These are phyloP conservation scores for Syncephalastrum contaminatum DNA, from an alignment of 371 early-diverging fungal species.

Conservation along the genomic window DNA sequence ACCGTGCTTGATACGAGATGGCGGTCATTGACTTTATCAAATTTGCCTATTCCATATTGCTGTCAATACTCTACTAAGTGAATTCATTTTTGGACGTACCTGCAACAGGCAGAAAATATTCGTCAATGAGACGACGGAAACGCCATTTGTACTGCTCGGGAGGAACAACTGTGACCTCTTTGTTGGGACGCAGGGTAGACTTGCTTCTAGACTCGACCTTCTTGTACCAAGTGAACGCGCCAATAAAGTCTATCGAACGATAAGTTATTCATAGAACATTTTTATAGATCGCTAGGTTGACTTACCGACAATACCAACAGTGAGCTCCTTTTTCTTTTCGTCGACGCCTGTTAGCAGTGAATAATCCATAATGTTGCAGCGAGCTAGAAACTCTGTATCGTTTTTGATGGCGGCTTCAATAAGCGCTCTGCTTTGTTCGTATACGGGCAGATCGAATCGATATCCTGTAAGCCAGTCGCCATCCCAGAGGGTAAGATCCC, in stretches of 20 bases:
- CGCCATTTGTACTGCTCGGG: slow-evolving; percentile 87
- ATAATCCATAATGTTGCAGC: slow-evolving; percentile 93
- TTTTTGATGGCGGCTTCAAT: slow-evolving; percentile 74
- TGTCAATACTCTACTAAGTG: no score
- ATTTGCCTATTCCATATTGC: no score
- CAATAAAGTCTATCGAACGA: slow-evolving; percentile 75
- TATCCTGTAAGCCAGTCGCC: slow-evolving; percentile 61
- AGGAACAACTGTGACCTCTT: slow-evolving; percentile 88
- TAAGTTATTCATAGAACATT: not conserved
- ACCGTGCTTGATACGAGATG: no score
- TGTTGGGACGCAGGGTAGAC: slow-evolving; percentile 70
- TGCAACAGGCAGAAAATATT: slow-evolving; percentile 79
- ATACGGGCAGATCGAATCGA: slow-evolving; percentile 35
- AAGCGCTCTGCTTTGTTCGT: slow-evolving; percentile 77
- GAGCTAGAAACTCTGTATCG: slow-evolving; percentile 84
- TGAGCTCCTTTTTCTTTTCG: slow-evolving; percentile 72
- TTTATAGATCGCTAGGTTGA: not conserved
- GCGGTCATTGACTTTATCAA: no score
- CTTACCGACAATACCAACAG: slow-evolving; percentile 86
- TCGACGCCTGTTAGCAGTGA: slow-evolving; percentile 90
- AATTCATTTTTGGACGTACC: slow-evolving; percentile 34
- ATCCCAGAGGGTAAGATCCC: slow-evolving; percentile 62
- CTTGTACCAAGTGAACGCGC: slow-evolving; percentile 95
- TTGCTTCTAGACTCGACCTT: slow-evolving; percentile 90
- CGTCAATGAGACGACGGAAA: slow-evolving; percentile 82